Evolutionary conservation across 179 eudicot genomes (phyloP).

Genomic region (Amaranthus tricolor): DNA sequence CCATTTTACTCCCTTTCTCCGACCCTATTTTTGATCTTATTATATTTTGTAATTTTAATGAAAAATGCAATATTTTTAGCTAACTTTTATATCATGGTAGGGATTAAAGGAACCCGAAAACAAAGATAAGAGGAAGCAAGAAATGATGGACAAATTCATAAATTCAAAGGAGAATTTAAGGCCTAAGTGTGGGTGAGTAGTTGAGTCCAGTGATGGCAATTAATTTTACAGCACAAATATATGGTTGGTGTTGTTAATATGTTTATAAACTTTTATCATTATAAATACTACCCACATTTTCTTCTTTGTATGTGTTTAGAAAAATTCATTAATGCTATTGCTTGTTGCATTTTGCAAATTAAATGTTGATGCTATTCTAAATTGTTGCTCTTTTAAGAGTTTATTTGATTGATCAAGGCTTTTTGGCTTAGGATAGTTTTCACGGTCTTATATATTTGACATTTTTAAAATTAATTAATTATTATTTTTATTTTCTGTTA

Average conservation of each 20-base stretch:
- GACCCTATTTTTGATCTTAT: not conserved
- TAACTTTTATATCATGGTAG: not conserved
- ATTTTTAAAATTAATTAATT: too few relatives aligned
- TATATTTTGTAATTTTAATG: not conserved
- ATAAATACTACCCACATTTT: not conserved
- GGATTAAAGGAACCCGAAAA: too few relatives aligned
- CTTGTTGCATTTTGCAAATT: not conserved
- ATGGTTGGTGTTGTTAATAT: slow-evolving; percentile 18
- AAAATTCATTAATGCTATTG: not conserved
- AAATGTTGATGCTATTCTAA: too few relatives aligned
- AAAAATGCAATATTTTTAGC: not conserved
- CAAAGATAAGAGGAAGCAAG: not conserved
- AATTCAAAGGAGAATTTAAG: not conserved
- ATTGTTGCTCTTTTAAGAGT: too few relatives aligned
- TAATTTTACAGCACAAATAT: slow-evolving; percentile 17
- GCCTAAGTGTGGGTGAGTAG: slow-evolving; percentile 12
- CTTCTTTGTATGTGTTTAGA: not conserved
- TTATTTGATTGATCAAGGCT: too few relatives aligned
- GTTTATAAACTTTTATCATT: slow-evolving; percentile 1
- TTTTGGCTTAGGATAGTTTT: too few relatives aligned
- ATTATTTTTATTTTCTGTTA: too few relatives aligned
- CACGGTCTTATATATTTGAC: too few relatives aligned
- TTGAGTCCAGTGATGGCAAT: slow-evolving; percentile 29
- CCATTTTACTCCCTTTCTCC: slow-evolving; percentile 3
- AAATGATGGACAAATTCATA: not conserved